phyloP scores from a whole-genome alignment of 805 yeast species.

The Candida michaelii region DNA sequence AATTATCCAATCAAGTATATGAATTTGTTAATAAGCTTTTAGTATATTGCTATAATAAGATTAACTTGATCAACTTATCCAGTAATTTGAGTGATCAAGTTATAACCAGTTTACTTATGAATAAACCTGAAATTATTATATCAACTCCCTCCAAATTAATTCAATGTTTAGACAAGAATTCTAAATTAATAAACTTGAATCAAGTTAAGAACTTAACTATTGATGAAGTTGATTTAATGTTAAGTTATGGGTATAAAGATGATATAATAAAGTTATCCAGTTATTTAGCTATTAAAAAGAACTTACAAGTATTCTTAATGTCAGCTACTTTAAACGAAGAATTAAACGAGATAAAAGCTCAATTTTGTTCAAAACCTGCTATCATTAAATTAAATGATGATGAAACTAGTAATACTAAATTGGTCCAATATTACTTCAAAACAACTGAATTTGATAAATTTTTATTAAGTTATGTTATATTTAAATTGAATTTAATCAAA shows the following conservation, averaged over 20 bases:
- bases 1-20: slow-evolving; percentile 81
- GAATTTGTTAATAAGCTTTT: slow-evolving; percentile 68
- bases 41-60: slow-evolving; percentile 65
- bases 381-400: slow-evolving; percentile 74
- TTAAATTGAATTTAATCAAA: slow-evolving; percentile 81
- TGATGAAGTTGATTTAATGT: slow-evolving; percentile 91
- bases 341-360: slow-evolving; percentile 67
- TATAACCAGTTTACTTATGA: slow-evolving; percentile 64
- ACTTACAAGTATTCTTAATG: slow-evolving; percentile 88
- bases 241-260: slow-evolving; percentile 87
- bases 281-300: slow-evolving; percentile 67
- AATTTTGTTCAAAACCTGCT: slow-evolving; percentile 83
- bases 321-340: slow-evolving; percentile 94
- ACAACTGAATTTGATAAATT: slow-evolving; percentile 91
- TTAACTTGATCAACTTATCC: slow-evolving; percentile 65
- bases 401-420: slow-evolving; percentile 50
- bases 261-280: slow-evolving; percentile 70
- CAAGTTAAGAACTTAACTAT: slow-evolving; percentile 71
- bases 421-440: slow-evolving; percentile 83
- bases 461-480: slow-evolving; percentile 83
- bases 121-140: slow-evolving; percentile 76
- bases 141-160: slow-evolving; percentile 85
- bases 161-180: slow-evolving; percentile 47
- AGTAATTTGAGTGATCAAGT: slow-evolving; percentile 70
- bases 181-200: slow-evolving; percentile 49